These are phyloP conservation scores for Acacia crassicarpa DNA, from an alignment of 306 rosid species.

Conservation along the genomic window DNA sequence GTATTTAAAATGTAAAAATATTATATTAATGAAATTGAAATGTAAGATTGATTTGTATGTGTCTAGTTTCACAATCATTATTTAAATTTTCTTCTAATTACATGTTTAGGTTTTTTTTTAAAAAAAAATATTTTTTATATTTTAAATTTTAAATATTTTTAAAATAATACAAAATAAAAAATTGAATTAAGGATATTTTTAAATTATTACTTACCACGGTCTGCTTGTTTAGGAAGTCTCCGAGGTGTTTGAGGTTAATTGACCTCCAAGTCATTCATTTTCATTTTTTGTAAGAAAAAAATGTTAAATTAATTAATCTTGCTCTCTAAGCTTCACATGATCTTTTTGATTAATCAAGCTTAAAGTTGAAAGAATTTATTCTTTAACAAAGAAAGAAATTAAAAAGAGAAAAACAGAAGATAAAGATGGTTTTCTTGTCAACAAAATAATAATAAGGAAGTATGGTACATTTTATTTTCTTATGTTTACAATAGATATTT, in stretches of 20 bases:
- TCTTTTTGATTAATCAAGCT: not conserved
- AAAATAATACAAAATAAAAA: not conserved
- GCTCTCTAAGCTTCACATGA: not conserved
- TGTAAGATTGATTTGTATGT: too few relatives aligned
- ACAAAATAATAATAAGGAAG: not conserved
- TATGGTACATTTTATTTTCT: not conserved
- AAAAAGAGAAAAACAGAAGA: not conserved
- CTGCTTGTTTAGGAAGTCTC: not conserved
- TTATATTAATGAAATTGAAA: too few relatives aligned
- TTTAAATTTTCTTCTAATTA: too few relatives aligned
- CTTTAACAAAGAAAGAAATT: not conserved
- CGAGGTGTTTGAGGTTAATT: conserved; percentile 2
- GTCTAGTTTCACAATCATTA: too few relatives aligned
- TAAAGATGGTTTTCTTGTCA: not conserved
- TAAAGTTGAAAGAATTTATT: not conserved
- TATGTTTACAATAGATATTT: not conserved
- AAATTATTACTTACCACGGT: not conserved
- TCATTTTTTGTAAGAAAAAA: not conserved
- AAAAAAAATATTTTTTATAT: not conserved
- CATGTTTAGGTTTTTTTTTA: not conserved
- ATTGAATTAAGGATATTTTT: not conserved
- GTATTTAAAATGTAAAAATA: too few relatives aligned
- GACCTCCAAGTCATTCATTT: conserved; percentile 7
- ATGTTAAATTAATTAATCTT: not conserved
- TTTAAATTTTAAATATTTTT: not conserved